Percentiles rank a stretch among this genome's conserved stretches.
Conservation (phyloP, 2,329 filamentous ascomycete genomes). For the Penicillium digitatum region DNA sequence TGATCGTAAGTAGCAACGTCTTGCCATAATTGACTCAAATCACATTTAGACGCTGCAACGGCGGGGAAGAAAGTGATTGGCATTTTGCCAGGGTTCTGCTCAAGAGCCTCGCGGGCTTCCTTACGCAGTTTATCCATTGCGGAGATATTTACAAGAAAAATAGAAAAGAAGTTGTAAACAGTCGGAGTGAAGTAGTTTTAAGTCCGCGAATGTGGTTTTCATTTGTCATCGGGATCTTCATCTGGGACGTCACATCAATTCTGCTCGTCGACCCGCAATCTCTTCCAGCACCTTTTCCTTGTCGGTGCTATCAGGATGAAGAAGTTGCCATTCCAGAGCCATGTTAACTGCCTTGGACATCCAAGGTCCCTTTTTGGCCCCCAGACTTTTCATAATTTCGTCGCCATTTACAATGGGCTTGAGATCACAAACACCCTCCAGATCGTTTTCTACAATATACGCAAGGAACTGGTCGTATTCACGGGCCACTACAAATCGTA, state of each 20-base stretch:
- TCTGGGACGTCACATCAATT: conserved; percentile 45
- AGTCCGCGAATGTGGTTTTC: conserved; percentile 2
- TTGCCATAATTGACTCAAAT: conserved; percentile 29
- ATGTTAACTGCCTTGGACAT: conserved; percentile 74
- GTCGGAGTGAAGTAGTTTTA: neutral
- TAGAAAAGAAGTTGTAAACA: neutral
- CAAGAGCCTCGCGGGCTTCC: conserved; percentile 26
- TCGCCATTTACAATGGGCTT: conserved; percentile 71
- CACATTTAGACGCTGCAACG: conserved; percentile 2
- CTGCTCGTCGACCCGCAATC: conserved; percentile 50
- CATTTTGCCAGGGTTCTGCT: conserved; percentile 11
- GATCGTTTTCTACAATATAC: conserved; percentile 48
- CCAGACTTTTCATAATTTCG: conserved; percentile 63
- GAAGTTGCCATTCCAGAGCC: conserved; percentile 82
- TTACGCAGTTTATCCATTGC: conserved; percentile 29
- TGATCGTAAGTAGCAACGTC: conserved; percentile 26
- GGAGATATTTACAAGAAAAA: neutral
- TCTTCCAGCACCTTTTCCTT: conserved; percentile 57
- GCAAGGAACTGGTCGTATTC: conserved; percentile 54
- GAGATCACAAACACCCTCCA: conserved; percentile 53
- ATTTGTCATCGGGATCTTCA: conserved; percentile 12
- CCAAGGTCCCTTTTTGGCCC: conserved; percentile 70
- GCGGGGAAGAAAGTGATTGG: conserved; percentile 9
- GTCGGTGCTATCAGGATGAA: conserved; percentile 64
- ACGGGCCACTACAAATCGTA: conserved; percentile 39